Base-by-base conservation (phyloP, 495 filamentous ascomycete genomes). In the Trichoderma reesei region DNA sequence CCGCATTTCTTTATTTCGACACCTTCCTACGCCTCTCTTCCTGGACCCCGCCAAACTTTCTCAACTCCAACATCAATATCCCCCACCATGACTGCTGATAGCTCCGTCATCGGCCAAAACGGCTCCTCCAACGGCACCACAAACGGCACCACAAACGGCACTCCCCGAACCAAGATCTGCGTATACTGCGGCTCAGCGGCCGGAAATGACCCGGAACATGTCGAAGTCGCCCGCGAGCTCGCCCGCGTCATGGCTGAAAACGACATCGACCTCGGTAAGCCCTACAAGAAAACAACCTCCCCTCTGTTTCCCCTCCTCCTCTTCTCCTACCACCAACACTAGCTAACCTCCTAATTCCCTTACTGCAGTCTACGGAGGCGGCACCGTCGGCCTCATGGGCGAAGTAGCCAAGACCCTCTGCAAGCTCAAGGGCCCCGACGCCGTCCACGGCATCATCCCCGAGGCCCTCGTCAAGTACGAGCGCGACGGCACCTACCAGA, bases 361-460 rank as follows among this genome's bases (percentile, higher is more conserved):
- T 10, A 20, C 4, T 6, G 41, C 13, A 81, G 89, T 98, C 63
- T 98, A 96, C 74, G 94, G 94, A 70, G 94, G 95, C 65, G 94
- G 94, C 69, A 96, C 95, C 18, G 85, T 88, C 7, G 94, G 94
- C 8, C 80, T 98, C 31, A 98, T 98, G 94, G 94, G 94, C 67
- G 91, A 96, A 67, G 70, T 98, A 0, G 90, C 94, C 37, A 84
- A 85, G 54, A 92, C 91, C 0, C 85, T 98, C n/a, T 90, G 95
- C 69, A 79, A 85, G 0, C 86, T 97, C 46, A 86, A 88, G 20
- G 95, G 94, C 0, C 90, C 91, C 1, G 71, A 85, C 64, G 78
- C 89, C 4, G 94, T 98, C 20, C 93, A 96, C 80, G 94, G 94
- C 65, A 88, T 98, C 68, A 96, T 98, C 66, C 94, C 94, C 0